Base-by-base conservation (phyloP, 2,329 filamentous ascomycete genomes). In the Rhinocladiella mackenziei region DNA sequence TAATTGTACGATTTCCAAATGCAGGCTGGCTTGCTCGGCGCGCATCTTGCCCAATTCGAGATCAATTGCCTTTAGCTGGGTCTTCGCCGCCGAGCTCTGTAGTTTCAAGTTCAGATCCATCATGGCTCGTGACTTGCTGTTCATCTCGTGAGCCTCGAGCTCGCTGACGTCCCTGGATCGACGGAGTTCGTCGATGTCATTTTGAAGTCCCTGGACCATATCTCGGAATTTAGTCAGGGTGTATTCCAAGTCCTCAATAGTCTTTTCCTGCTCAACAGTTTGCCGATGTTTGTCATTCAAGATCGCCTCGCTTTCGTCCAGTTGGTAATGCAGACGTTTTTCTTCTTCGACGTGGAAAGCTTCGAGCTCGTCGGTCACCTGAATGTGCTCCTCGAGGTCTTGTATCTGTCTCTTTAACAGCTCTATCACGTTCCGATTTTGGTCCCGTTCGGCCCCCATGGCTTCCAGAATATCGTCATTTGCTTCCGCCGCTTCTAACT, bases 21-120 rank as follows among this genome's bases (percentile, higher is more conserved):
- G 89, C 61, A 96, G 86, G 28, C 81, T 76, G 2, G 89, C 86
- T 68, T 97, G 88, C 57, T 94, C 84, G 0, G 89, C 89, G 57
- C 94, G 88, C 60, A 97, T 77, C 44, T 85, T 83, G 40, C 84
- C 80, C 45, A 97, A 72, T 63, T 97, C 89, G 20, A 96, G 74
- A 55, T 96, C 89, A 51, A 98, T 94, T 0, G 89, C 89, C 70
- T 95, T 97, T 59, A 87, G 83, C 63, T 95, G 91, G 2, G 91
- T 85, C 70, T 95, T 95, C 29, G 88, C 79, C 8, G 89, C 89
- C 9, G 89, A 94, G 43, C 86, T 78, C 60, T 95, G 91, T 31
- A 98, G 76, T 67, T 94, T 94, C 76, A 91, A 79, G 65, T 97
- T 97, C 33, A 98, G 76, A 60, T 98, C 91, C 79, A 95, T 86